Percentiles rank a stretch among this genome's conserved stretches.
Evolutionary conservation across 306 rosid species (phyloP).

Genomic region (Cucurbita argyrosperma): DNA sequence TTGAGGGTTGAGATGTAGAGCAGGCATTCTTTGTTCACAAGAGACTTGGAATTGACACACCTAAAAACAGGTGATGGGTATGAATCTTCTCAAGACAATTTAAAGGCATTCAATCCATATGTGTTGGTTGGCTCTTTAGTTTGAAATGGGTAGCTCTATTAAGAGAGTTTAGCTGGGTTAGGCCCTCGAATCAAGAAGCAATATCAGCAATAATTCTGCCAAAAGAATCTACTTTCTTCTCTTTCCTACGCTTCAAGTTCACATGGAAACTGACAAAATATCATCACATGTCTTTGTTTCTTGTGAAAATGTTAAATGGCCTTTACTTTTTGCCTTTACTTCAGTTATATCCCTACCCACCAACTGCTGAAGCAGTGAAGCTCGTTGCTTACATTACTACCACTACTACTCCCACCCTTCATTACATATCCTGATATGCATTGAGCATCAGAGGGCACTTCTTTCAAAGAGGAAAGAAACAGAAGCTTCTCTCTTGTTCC

Average conservation of each 20-base stretch:
- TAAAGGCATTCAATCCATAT: not conserved
- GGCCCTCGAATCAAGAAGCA: slow-evolving; percentile 6
- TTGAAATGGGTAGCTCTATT: not conserved
- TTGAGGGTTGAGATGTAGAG: not conserved
- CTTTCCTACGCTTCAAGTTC: slow-evolving; percentile 7
- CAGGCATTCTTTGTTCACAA: not conserved
- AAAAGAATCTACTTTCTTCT: slow-evolving; percentile 5
- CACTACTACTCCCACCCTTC: not conserved
- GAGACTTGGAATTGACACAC: not conserved
- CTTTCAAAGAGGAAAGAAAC: not conserved
- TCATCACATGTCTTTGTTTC: slow-evolving; percentile 6
- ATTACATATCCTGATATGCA: not conserved
- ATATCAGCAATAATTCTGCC: slow-evolving; percentile 2
- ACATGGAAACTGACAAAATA: slow-evolving; percentile 3
- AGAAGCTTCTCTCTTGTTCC: not conserved
- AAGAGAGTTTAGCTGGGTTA: not conserved
- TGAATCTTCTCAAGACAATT: not conserved
- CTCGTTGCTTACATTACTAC: not conserved
- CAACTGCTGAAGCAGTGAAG: not conserved
- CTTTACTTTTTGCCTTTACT: not conserved
- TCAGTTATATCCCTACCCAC: slow-evolving; percentile 4
- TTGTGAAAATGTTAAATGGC: slow-evolving; percentile 2
- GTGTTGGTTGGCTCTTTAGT: not conserved
- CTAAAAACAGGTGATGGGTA: not conserved
- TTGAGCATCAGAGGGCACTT: slow-evolving; percentile 3